Base-by-base conservation (phyloP, 1,284 basidiomycete genomes). In the Pseudozyma sp. region DNA sequence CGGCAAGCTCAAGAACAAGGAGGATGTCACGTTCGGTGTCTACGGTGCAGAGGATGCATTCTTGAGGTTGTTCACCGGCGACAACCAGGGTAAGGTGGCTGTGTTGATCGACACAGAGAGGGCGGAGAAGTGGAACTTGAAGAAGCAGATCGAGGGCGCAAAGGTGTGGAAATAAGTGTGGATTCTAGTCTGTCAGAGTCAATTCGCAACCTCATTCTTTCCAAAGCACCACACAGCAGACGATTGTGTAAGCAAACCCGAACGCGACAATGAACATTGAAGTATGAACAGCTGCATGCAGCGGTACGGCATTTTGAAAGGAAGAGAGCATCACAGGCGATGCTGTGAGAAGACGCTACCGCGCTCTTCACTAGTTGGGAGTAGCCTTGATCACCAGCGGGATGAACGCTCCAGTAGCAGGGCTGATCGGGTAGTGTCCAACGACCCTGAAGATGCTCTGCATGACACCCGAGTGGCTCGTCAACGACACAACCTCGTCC, bases 351-450 rank as follows among this genome's bases (percentile, higher is more conserved):
- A n/a, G n/a, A n/a, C n/a, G n/a, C n/a, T n/a, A 10, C 40, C n/a
- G 16, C 40, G 40, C 40, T 4, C 8, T 37, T 45, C 43, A 65
- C 46, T 70, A 53, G 19, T 56, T 48, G 13, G 75, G 75, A 16
- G 68, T 75, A 19, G 67, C 75, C 56, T 78, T 78, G 61, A 78
- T 51, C 39, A 78, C 61, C 14, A 78, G 19, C n/a, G 75, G 75
- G 35, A 78, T 62, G 19, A 78, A 17, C 14, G 70, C 68, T 16
- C 75, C 70, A 4, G 70, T 78, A 10, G 58, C 34, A 2, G 75
- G 75, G 3, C 44, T 60, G 62, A 75, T 63, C 10, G 53, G 50
- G 52, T 64, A 66, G 45, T 78, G 75, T 4, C 63, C 56, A 0
- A 54, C 50, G 4, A 69, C 61, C 19, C 63, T 43, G 39, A 75